These are phyloP conservation scores for Dentipellis sp. DNA, from an alignment of 768 basidiomycete genomes.

Conservation along the genomic window DNA sequence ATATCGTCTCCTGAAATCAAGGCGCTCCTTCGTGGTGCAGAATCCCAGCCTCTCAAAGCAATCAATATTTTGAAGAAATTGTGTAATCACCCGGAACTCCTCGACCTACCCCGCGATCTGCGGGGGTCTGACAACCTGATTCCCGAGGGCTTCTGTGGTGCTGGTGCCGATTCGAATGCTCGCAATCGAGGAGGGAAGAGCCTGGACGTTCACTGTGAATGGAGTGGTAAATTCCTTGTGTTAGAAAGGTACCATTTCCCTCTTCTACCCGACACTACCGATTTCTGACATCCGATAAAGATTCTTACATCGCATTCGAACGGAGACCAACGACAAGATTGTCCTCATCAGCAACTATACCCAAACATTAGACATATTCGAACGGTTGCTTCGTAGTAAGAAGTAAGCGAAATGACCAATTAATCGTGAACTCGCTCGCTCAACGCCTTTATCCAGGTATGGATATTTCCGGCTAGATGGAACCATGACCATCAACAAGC, in stretches of 20 bases:
- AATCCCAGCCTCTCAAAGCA: slow-evolving; percentile 93
- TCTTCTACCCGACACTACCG: background rate
- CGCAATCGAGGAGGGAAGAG: slow-evolving; percentile 34
- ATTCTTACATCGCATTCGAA: slow-evolving; percentile 76
- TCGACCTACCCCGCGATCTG: slow-evolving; percentile 79
- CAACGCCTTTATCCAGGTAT: slow-evolving; percentile 43
- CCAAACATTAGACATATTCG: slow-evolving; percentile 89
- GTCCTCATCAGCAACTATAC: slow-evolving; percentile 97
- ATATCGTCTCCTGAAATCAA: slow-evolving; percentile 91
- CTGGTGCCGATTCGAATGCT: slow-evolving; percentile 26
- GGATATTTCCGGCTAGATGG: slow-evolving; percentile 90
- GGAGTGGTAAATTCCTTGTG: slow-evolving; percentile 89
- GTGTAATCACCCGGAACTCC: slow-evolving; percentile 89
- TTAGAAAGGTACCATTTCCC: slow-evolving; percentile 64
- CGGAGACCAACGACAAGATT: slow-evolving; percentile 86
- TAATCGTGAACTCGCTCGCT: no score
- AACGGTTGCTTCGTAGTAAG: slow-evolving; percentile 77
- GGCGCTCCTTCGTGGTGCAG: slow-evolving; percentile 73
- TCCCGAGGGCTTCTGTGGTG: slow-evolving; percentile 72
- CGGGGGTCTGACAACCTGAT: slow-evolving; percentile 73
- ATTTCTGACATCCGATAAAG: slow-evolving; percentile 27
- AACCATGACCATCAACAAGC: slow-evolving; percentile 84
- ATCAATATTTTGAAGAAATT: slow-evolving; percentile 93
- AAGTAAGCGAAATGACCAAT: slow-evolving; percentile 38
- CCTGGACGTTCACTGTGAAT: slow-evolving; percentile 59